Evolutionary conservation across 1,284 basidiomycete species (phyloP).

Genomic region (Trametes polyzona): DNA sequence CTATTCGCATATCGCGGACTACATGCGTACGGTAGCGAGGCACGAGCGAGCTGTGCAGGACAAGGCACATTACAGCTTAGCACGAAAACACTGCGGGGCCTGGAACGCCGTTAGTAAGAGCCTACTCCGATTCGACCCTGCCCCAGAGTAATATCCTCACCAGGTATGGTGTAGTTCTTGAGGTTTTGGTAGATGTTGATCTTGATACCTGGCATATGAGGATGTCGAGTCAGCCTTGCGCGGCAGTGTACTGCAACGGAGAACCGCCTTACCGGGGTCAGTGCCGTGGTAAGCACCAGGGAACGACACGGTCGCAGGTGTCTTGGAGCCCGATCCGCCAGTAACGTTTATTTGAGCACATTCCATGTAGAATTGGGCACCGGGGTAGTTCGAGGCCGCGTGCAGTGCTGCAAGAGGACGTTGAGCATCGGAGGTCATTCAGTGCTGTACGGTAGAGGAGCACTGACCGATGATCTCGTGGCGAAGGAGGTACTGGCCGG

Average conservation of each 20-base stretch:
- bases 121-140: not conserved
- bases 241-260: not conserved
- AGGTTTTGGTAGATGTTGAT: conserved; percentile 31
- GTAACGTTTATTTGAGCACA: conserved; percentile 54
- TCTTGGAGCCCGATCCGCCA: conserved; percentile 47
- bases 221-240: not conserved
- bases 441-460: not conserved
- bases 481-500: conserved; percentile 57
- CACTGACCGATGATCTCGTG: conserved; percentile 53
- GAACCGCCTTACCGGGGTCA: conserved; percentile 24
- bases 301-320: conserved; percentile 53
- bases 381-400: conserved; percentile 47
- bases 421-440: too few species aligned
- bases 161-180: conserved; percentile 25
- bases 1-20: too few species aligned
- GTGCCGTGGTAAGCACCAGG: conserved; percentile 49
- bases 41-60: too few species aligned
- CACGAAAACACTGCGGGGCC: conserved; percentile 28
- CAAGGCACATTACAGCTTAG: not conserved
- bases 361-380: conserved; percentile 61
- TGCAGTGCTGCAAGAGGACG: conserved; percentile 44
- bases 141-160: conserved; percentile 2
- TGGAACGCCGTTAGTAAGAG: not conserved
- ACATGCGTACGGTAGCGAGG: too few species aligned
- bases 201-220: conserved; percentile 22